Conservation (phyloP, 345 rosid genomes). For the Aegle marmelos region DNA sequence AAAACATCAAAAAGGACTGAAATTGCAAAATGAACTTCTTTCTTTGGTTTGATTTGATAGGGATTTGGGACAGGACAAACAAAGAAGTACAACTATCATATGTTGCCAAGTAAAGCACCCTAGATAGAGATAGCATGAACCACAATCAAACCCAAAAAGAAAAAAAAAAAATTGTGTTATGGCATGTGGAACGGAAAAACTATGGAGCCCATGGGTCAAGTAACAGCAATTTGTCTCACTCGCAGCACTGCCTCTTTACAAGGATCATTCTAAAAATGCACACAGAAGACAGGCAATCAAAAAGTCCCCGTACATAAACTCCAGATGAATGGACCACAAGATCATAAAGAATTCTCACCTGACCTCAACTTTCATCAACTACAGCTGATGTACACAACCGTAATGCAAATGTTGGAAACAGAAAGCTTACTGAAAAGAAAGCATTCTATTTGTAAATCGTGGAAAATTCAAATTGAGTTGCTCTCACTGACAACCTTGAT, state of each 20-base stretch:
- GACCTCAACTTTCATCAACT: not conserved
- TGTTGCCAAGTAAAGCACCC: not conserved
- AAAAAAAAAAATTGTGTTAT: not conserved
- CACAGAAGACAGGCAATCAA: not conserved
- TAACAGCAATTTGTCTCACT: not conserved
- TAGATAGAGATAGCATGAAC: not conserved
- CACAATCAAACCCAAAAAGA: not conserved
- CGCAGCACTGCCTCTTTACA: not conserved
- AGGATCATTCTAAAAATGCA: not conserved
- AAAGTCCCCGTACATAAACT: not conserved
- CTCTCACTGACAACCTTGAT: not conserved
- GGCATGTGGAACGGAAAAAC: not conserved
- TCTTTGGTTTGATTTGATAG: not conserved
- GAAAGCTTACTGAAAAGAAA: not conserved
- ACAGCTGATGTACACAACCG: not conserved
- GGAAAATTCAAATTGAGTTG: not conserved
- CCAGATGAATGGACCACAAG: not conserved
- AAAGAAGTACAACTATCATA: not conserved
- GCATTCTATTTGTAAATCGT: not conserved
- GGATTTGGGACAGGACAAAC: not conserved
- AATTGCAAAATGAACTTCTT: not conserved
- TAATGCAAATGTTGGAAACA: not conserved
- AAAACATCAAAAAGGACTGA: not conserved
- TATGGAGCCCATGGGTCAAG: not conserved
- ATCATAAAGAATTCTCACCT: too few relatives aligned